Base-by-base conservation (phyloP, 2,329 filamentous ascomycete species). In the Neofusicoccum kwambonambiense region DNA sequence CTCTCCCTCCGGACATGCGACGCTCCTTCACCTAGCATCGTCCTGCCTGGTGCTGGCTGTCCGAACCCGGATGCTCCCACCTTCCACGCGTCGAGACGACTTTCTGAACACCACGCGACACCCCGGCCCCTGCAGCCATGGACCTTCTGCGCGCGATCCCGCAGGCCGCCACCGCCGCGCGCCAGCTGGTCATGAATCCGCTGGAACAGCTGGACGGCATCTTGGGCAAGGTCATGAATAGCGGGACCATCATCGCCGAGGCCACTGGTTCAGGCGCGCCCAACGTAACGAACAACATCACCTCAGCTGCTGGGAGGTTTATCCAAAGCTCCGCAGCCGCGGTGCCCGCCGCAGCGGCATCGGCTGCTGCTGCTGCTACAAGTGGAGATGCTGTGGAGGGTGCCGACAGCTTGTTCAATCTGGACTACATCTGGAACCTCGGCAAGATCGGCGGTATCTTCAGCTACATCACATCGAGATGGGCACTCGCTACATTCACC, bases 381-480 rank as follows among this genome's bases (percentile, higher is more conserved):
- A 67, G 44, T 69, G 70, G 54, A 22, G 72, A 74, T 7, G 72
- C 62, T 37, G 45, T 64, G 1, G 41, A 49, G n/a, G 74, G 80
- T 62, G 69, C 74, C n/a, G 79, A 82, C 65, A 75, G 82, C 64
- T 78, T 85, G 58, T 65, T 65, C 63, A 65, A 52, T 17, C 35
- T 65, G 56, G 63, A 65, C 8, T 60, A 44, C 37, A 52, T 65
- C 7, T 80, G 83, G 65, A 79, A 81, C 4, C 71, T 86, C 69
- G 87, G 89, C 73, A 92, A 90, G 49, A 83, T 97, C 49, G 91
- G 92, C 50, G 93, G 91, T 67, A 87, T 98, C 65, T 93, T 98
- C 77, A 90, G 88, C 71, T 99, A 98, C 77, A 84, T 93, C 49
- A 96, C 91, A 1, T 96, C 92, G 77, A 90, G 90, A 77, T 98